Conservation (phyloP, 768 basidiomycete genomes). For the Suillus weaverae region DNA sequence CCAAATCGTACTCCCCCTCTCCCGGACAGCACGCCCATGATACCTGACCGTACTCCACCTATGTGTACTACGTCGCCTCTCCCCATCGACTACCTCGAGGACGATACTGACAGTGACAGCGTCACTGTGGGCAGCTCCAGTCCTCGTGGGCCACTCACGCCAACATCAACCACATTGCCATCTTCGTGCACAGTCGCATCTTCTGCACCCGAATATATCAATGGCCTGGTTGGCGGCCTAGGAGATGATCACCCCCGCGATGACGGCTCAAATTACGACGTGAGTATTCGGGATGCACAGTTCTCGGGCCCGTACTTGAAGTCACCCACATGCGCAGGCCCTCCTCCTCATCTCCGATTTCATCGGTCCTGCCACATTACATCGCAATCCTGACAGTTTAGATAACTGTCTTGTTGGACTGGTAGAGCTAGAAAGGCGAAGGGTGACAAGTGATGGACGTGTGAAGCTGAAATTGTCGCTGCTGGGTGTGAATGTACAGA, state of each 20-base stretch:
- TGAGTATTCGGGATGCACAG: constrained; percentile 39
- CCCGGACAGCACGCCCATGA: constrained; percentile 1
- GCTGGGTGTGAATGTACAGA: constrained; percentile 61
- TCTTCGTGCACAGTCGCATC: constrained; percentile 32
- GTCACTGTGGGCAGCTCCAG: constrained; percentile 27
- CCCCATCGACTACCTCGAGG: constrained; percentile 25
- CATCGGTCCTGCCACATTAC: constrained; percentile 51
- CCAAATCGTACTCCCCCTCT: constrained; percentile 5
- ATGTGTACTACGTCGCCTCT: constrained; percentile 17
- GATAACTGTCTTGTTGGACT: constrained; percentile 36
- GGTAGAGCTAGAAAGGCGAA: constrained; percentile 58
- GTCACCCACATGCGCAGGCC: constrained; percentile 41
- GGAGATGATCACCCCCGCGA: constrained; percentile 40
- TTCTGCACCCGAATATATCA: constrained; percentile 56
- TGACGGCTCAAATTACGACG: constrained; percentile 64
- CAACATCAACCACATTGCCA: constrained; percentile 26
- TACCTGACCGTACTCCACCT: constrained; percentile 6
- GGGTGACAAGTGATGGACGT: constrained; percentile 62
- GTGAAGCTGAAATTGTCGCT: constrained; percentile 69
- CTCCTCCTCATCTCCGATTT: constrained; percentile 61
- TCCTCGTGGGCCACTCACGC: constrained; percentile 32
- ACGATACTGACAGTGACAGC: constrained; percentile 30
- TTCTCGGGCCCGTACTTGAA: constrained; percentile 20
- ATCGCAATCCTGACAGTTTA: constrained; percentile 17
- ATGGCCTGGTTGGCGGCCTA: constrained; percentile 58